phyloP scores from a whole-genome alignment of 2,329 filamentous ascomycete species.

The Alternaria atra region DNA sequence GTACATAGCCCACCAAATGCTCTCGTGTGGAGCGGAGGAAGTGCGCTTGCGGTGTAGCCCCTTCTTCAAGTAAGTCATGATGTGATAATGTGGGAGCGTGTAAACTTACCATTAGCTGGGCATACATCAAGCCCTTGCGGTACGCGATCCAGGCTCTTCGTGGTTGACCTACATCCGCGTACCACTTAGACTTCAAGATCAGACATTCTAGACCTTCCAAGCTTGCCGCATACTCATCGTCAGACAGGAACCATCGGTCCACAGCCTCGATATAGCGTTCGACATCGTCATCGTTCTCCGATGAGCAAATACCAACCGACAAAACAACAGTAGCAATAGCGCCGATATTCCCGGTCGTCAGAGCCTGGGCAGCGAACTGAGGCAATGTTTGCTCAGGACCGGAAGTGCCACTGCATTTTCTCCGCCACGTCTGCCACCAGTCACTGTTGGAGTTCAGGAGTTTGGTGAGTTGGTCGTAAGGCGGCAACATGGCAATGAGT shows the following conservation, averaged over 20 bases:
- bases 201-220: slow-evolving; percentile 64
- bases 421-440: slow-evolving; percentile 56
- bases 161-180: slow-evolving; percentile 65
- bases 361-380: slow-evolving; percentile 57
- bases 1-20: slow-evolving; percentile 53
- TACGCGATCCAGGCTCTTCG: slow-evolving; percentile 63
- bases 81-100: not conserved
- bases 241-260: slow-evolving; percentile 58
- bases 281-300: slow-evolving; percentile 56
- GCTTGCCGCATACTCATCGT: slow-evolving; percentile 61
- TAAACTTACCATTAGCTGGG: slow-evolving; percentile 60
- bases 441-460: slow-evolving; percentile 48
- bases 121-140: slow-evolving; percentile 62
- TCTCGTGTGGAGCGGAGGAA: slow-evolving; percentile 44
- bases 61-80: slow-evolving; percentile 32
- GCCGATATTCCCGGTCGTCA: slow-evolving; percentile 53
- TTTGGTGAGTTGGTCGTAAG: slow-evolving; percentile 45
- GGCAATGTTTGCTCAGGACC: slow-evolving; percentile 48
- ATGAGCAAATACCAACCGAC: slow-evolving; percentile 51
- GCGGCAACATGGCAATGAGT: slow-evolving; percentile 46
- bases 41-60: slow-evolving; percentile 52
- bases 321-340: slow-evolving; percentile 50
- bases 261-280: slow-evolving; percentile 59
- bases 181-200: slow-evolving; percentile 61
- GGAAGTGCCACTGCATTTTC: slow-evolving; percentile 55